Evolutionary conservation across 768 basidiomycete genomes (phyloP).

Genomic region (Asterophora parasitica): DNA sequence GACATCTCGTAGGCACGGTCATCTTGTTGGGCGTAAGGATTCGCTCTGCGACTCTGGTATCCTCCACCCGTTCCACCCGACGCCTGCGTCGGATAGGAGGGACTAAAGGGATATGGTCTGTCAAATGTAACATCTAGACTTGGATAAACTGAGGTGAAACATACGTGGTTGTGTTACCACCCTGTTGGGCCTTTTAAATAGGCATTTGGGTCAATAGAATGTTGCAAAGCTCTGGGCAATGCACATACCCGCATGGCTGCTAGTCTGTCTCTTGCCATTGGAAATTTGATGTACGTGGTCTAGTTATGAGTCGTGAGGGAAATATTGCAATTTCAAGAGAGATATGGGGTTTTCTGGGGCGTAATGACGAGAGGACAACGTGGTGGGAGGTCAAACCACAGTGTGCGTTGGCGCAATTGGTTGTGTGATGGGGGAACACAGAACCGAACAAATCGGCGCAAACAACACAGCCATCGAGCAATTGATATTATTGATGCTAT

Average conservation of each 20-base stretch:
- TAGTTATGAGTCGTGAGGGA: conserved; percentile 20
- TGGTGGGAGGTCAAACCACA: conserved; percentile 16
- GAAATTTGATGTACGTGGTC: conserved; percentile 19
- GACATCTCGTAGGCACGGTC: conserved; percentile 68
- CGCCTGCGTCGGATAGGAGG: conserved; percentile 67
- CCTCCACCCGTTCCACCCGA: conserved; percentile 42
- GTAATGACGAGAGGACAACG: conserved; percentile 9
- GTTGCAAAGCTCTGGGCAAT: conserved; percentile 5
- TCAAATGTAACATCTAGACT: conserved; percentile 7
- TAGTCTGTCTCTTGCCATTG: conserved; percentile 87
- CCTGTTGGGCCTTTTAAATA: conserved; percentile 60
- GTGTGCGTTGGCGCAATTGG: conserved; percentile 13
- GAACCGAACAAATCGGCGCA: conserved; percentile 15
- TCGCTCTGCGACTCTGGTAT: conserved; percentile 44
- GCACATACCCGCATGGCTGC: conserved; percentile 74
- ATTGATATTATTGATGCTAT: too few species aligned
- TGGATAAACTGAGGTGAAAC: conserved; percentile 20
- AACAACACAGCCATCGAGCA: conserved; percentile 14
- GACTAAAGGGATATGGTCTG: conserved; percentile 29
- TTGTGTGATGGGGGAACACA: conserved; percentile 11
- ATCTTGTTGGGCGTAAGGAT: conserved; percentile 68
- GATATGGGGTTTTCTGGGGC: conserved; percentile 6
- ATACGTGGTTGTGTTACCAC: conserved; percentile 45
- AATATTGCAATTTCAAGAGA: conserved; percentile 14
- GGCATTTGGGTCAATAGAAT: conserved; percentile 5